Evolutionary conservation across 1,284 basidiomycete genomes (phyloP).

Genomic region (Trametes hirsuta): DNA sequence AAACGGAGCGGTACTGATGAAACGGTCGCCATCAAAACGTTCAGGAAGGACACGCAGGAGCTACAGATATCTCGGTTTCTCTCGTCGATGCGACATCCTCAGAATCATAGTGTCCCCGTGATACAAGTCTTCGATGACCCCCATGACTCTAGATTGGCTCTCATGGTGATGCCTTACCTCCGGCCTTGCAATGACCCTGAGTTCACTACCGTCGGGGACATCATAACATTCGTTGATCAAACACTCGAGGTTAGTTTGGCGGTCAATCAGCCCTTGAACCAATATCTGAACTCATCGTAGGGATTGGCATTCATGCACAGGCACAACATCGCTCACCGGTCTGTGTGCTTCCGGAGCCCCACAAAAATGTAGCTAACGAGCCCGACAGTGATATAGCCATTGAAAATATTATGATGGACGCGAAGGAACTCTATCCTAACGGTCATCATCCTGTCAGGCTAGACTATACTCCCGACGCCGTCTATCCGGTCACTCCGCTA

Average conservation of each 20-base stretch:
- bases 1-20: too few species aligned
- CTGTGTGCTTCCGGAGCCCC: background rate
- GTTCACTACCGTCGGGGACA: slow-evolving; percentile 28
- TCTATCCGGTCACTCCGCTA: background rate
- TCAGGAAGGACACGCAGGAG: too few species aligned
- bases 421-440: slow-evolving; percentile 26
- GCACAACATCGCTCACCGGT: slow-evolving; percentile 33
- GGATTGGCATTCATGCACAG: slow-evolving; percentile 32
- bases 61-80: background rate
- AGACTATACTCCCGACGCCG: slow-evolving; percentile 11
- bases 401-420: slow-evolving; percentile 37
- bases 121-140: slow-evolving; percentile 14
- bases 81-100: background rate
- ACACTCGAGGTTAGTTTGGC: slow-evolving; percentile 27
- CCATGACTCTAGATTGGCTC: background rate
- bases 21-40: too few species aligned
- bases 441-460: slow-evolving; percentile 29
- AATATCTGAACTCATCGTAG: slow-evolving; percentile 5
- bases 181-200: slow-evolving; percentile 27
- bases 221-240: slow-evolving; percentile 32
- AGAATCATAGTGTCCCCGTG: slow-evolving; percentile 26
- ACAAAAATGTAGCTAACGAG: background rate
- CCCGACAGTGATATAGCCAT: slow-evolving; percentile 22
- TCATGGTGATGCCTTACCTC: slow-evolving; percentile 34
- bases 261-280: too few species aligned